Base-by-base conservation (phyloP, 2,329 filamentous ascomycete genomes). In the Bipolaris gigantea region DNA sequence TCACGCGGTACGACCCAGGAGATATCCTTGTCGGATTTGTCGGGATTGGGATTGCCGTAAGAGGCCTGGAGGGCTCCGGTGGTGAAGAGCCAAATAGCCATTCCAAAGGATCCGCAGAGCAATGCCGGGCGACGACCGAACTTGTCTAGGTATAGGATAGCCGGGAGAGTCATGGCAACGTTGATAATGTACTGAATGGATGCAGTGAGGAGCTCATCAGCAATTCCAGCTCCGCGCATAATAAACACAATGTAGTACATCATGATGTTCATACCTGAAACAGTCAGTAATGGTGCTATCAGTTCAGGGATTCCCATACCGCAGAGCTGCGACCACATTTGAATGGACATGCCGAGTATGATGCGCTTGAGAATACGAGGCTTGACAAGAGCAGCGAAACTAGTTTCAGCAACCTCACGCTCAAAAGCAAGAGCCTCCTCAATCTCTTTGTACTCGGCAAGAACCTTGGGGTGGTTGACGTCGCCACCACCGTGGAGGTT, bases 141-240 rank as follows among this genome's bases (percentile, higher is more conserved):
- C 56, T 75, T 79, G 67, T 88, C 85, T 42, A 87, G 78, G 65
- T 79, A 86, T 10, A 85, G 51, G 30, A 87, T 84, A 13, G 83
- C 83, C 0, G 84, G 83, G 1, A 86, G 71, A 0, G 85, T 86
- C 56, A 85, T 74, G 15, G 76, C 75, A 0, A 86, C 83, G 63
- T 87, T 87, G 71, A 88, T 85, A 53, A 87, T 78, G 62, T 86
- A 87, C 64, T 86, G 83, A 19, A 87, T 84, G 0, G 82, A 82
- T 0, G 83, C 81, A 1, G 83, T 84, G n/a, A 84, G 74, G 7
- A 87, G 77, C 3, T 82, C 80, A 15, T 82, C 79, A 1, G 76
- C 79, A 46, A 86, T 82, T 30, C 82, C 78, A 3, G 83, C 82
- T 5, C 80, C 78, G 53, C 83, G 76, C 81, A 86, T 83, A 57